Evolutionary conservation across 441 rosid genomes (phyloP), one percentile per base, ranked within the genome.

Genomic region (Arabidopsis hybrid): DNA sequence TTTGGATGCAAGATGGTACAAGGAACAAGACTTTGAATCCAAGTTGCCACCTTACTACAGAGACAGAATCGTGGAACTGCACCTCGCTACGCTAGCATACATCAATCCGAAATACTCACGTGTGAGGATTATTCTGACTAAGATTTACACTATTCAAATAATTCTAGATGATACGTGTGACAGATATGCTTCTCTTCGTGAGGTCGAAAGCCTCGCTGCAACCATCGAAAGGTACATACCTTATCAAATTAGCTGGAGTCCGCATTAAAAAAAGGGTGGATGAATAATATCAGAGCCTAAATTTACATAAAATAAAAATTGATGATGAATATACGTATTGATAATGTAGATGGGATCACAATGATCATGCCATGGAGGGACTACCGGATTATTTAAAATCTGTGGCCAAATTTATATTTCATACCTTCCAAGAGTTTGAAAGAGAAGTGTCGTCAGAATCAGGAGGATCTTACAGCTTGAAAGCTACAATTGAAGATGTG

Each of bases 151-250:
- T 2, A 7, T 69, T 2, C 4, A 52, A 13, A 42, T 79, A 1
- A 13, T 85, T 8, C 4, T 82, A 3, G 90, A 84, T 56, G 90
- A 86, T 26, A 80, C 79, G 0, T 79, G 60, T 10, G 90, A 86
- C 57, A 57, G 76, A 8, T 81, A 81, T 69, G 90, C 78, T 0
- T 74, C 86, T 4, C 16, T 56, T 4, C 64, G 74, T 13, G 87
- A 85, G 17, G 73, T 73, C 0, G 58, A 61, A 13, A 46, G 8
- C 34, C 47, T 82, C 6, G 66, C 72, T 0, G 59, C 62, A 5
- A 80, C 73, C 21, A 9, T 84, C 0, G 57, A 42, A 60, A 72
- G 75, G 83, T 81, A 0, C 32, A 12, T 35, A 35, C 7, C 10
- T 38, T 8, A 38, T 38, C 5, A 2, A 38, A 38, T 9, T 8